These are phyloP conservation scores for Pisolithus sp. DNA, from an alignment of 768 basidiomycete species.

Conservation along the genomic window DNA sequence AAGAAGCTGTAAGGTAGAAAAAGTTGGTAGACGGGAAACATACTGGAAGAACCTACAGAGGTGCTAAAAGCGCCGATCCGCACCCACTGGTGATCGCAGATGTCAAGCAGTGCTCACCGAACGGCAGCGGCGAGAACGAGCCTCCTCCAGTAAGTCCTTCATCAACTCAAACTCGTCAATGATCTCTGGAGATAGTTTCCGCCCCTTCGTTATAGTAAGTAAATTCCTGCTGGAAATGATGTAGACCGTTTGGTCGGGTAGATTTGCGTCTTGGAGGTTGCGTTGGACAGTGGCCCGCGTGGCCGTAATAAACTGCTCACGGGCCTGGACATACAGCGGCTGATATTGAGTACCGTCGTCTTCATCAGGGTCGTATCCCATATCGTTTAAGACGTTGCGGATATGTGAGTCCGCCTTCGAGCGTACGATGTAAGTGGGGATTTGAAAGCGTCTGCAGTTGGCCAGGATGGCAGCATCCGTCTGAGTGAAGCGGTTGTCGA, in stretches of 20 bases:
- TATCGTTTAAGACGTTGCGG: slow-evolving; percentile 6
- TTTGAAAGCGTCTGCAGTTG: slow-evolving; percentile 8
- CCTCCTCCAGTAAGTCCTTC: slow-evolving; percentile 7
- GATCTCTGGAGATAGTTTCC: background rate
- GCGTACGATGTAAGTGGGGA: slow-evolving; percentile 12
- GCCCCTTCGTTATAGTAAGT: slow-evolving; percentile 4
- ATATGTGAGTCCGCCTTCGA: slow-evolving; percentile 14
- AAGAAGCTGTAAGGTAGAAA: too few species aligned
- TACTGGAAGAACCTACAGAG: too few species aligned
- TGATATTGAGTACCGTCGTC: slow-evolving; percentile 2
- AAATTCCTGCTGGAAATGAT: slow-evolving; percentile 12
- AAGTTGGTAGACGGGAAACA: too few species aligned
- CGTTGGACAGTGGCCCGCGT: slow-evolving; percentile 11
- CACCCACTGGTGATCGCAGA: too few species aligned
- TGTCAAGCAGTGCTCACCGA: too few species aligned
- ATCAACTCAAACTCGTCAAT: slow-evolving; percentile 14
- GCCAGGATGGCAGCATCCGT: slow-evolving; percentile 10
- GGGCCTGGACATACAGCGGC: slow-evolving; percentile 8
- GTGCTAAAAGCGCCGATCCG: too few species aligned
- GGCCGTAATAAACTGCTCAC: slow-evolving; percentile 13
- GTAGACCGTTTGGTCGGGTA: slow-evolving; percentile 17
- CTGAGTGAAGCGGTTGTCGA: slow-evolving; percentile 12
- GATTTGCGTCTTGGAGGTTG: slow-evolving; percentile 9
- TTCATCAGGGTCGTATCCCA: slow-evolving; percentile 5
- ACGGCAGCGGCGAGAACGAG: background rate